Evolutionary conservation across 805 yeast genomes (phyloP).

Genomic region (Tanozyma kutaoensis): DNA sequence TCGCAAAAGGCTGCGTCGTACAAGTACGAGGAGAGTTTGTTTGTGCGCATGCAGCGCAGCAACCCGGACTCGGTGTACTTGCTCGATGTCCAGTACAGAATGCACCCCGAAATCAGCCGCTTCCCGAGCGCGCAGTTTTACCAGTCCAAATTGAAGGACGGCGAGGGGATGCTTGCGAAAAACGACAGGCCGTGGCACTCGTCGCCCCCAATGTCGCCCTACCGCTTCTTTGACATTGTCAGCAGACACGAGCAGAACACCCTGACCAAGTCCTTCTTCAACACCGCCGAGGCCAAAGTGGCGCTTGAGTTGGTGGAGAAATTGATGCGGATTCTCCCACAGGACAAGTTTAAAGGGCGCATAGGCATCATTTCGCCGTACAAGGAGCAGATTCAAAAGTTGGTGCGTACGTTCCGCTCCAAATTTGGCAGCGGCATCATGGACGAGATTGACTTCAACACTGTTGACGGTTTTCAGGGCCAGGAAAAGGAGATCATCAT

Average conservation of each 20-base stretch:
- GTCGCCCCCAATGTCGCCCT: slow-evolving; percentile 48
- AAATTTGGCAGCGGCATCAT: slow-evolving; percentile 52
- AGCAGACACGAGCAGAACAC: slow-evolving; percentile 51
- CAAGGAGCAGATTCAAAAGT: slow-evolving; percentile 63
- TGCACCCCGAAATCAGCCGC: slow-evolving; percentile 85
- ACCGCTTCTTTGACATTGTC: slow-evolving; percentile 59
- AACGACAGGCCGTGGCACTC: slow-evolving; percentile 71
- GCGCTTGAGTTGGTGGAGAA: slow-evolving; percentile 52
- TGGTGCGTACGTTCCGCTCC: slow-evolving; percentile 43
- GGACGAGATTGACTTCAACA: slow-evolving; percentile 71
- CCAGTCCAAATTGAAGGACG: slow-evolving; percentile 58
- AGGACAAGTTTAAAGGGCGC: slow-evolving; percentile 46
- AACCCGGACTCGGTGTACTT: slow-evolving; percentile 50
- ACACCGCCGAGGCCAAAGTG: slow-evolving; percentile 55
- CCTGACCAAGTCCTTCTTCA: slow-evolving; percentile 57
- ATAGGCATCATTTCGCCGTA: slow-evolving; percentile 93
- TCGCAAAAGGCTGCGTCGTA: slow-evolving; percentile 75
- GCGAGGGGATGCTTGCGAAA: slow-evolving; percentile 49
- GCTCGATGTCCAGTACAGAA: slow-evolving; percentile 87
- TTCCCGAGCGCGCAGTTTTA: slow-evolving; percentile 87
- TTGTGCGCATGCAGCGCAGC: slow-evolving; percentile 80
- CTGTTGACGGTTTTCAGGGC: slow-evolving; percentile 97
- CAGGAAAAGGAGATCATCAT: slow-evolving; percentile 92
- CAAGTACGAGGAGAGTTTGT: slow-evolving; percentile 81
- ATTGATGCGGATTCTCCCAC: slow-evolving; percentile 35